A percentile compares a stretch with the other conserved stretches of the same genome.
phyloP scores from a whole-genome alignment of 176 grass and related monocot genomes.

The Carex pumila region DNA sequence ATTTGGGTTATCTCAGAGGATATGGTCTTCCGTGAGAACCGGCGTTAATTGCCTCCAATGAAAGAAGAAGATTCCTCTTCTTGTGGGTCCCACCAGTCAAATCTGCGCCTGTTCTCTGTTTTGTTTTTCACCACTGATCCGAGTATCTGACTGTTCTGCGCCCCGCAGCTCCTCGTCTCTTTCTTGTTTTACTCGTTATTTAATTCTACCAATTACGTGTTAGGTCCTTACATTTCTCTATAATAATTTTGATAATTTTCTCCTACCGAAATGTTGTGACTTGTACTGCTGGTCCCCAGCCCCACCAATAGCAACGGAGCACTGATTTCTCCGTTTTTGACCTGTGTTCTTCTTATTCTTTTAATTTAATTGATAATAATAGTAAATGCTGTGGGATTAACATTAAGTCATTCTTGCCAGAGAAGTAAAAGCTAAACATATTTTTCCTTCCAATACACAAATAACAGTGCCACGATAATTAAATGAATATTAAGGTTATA shows the following conservation, averaged over 20 bases:
- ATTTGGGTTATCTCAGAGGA: too few relatives aligned
- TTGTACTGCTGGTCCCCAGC: neutral
- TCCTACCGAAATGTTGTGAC: too few relatives aligned
- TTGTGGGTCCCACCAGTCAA: constrained; percentile 20
- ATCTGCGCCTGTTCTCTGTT: neutral
- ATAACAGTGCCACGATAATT: neutral
- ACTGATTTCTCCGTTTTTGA: neutral
- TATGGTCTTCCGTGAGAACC: too few relatives aligned
- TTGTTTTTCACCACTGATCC: neutral
- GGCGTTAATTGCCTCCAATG: neutral
- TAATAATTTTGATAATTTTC: too few relatives aligned
- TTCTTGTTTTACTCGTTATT: neutral
- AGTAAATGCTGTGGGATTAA: too few relatives aligned
- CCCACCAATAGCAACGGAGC: neutral
- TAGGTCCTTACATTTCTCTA: neutral
- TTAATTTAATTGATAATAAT: neutral
- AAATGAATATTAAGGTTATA: neutral
- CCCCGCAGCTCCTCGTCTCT: neutral
- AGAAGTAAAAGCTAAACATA: too few relatives aligned
- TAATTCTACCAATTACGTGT: neutral
- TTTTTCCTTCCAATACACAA: neutral
- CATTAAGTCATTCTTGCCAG: too few relatives aligned
- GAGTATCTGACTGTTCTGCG: neutral
- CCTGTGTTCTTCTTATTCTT: neutral
- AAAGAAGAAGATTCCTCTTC: constrained; percentile 24